A percentile compares a stretch with the other conserved stretches of the same genome.
Evolutionary conservation across 371 early-diverging fungal genomes (phyloP).

Genomic region (Syncephalis plumigaleata): DNA sequence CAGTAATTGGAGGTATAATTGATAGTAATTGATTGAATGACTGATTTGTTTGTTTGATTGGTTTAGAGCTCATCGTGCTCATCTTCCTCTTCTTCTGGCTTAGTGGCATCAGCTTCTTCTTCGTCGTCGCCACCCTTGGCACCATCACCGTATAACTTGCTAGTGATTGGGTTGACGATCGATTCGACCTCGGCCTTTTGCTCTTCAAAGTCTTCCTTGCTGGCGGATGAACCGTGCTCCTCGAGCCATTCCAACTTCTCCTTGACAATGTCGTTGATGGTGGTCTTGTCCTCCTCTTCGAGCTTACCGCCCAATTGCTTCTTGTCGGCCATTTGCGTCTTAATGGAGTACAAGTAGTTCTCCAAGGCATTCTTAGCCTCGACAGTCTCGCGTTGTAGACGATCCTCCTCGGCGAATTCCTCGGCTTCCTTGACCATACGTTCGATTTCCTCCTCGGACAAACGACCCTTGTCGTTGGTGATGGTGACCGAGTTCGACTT

Average conservation of each 20-base stretch:
- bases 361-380: conserved; percentile 55
- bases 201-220: conserved; percentile 87
- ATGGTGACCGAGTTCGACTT: conserved; percentile 90
- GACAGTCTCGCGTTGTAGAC: too few species aligned
- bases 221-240: conserved; percentile 73
- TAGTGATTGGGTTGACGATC: conserved; percentile 92
- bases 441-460: conserved; percentile 94
- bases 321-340: conserved; percentile 68
- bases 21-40: too few species aligned
- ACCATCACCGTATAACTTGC: conserved; percentile 71
- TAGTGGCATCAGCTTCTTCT: too few species aligned
- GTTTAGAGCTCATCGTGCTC: too few species aligned
- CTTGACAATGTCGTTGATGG: conserved; percentile 58
- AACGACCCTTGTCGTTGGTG: conserved; percentile 96
- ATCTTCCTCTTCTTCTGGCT: too few species aligned
- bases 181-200: conserved; percentile 88
- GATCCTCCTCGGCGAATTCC: conserved; percentile 91
- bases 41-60: too few species aligned
- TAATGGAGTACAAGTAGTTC: too few species aligned
- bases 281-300: conserved; percentile 68
- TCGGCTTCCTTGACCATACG: conserved; percentile 94
- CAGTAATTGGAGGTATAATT: too few species aligned
- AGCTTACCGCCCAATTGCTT: conserved; percentile 73
- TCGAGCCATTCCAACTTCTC: conserved; percentile 80
- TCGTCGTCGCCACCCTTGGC: conserved; percentile 40